Percentiles rank a stretch among this genome's conserved stretches.
phyloP scores from a whole-genome alignment of 176 grass and related monocot genomes.

The Elaeis guineensis region DNA sequence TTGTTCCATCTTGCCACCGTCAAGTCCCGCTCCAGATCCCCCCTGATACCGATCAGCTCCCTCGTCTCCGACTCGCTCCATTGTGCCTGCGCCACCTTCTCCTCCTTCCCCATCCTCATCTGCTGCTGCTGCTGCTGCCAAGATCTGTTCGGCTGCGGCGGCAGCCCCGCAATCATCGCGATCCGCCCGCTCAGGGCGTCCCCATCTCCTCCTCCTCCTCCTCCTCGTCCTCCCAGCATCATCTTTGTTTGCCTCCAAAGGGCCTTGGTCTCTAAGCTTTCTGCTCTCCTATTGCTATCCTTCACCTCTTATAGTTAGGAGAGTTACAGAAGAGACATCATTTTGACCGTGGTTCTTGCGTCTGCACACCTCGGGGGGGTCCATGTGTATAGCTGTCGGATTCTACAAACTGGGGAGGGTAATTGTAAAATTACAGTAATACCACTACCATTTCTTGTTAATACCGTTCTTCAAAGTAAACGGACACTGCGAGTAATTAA shows the following conservation, averaged over 20 bases:
- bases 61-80: slow-evolving; percentile 75
- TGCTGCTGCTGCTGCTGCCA: slow-evolving; percentile 1
- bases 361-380: no score
- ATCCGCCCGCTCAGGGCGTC: neutral
- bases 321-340: no score
- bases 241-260: slow-evolving; percentile 12
- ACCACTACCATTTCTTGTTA: no score
- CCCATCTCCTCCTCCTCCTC: neutral
- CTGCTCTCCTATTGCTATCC: slow-evolving; percentile 21
- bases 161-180: neutral
- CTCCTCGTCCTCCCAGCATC: slow-evolving; percentile 23
- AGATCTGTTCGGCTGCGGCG: neutral
- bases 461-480: no score
- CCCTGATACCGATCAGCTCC: slow-evolving; percentile 61
- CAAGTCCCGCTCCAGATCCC: slow-evolving; percentile 56
- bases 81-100: slow-evolving; percentile 61
- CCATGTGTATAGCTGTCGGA: no score
- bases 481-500: no score
- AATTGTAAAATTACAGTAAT: no score
- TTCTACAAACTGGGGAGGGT: no score
- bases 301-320: slow-evolving; percentile 8
- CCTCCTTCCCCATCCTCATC: slow-evolving; percentile 28
- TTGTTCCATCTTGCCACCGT: slow-evolving; percentile 43
- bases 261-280: neutral
- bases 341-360: no score